Conservation (phyloP, 768 basidiomycete species). For the Heimioporus sp. region DNA sequence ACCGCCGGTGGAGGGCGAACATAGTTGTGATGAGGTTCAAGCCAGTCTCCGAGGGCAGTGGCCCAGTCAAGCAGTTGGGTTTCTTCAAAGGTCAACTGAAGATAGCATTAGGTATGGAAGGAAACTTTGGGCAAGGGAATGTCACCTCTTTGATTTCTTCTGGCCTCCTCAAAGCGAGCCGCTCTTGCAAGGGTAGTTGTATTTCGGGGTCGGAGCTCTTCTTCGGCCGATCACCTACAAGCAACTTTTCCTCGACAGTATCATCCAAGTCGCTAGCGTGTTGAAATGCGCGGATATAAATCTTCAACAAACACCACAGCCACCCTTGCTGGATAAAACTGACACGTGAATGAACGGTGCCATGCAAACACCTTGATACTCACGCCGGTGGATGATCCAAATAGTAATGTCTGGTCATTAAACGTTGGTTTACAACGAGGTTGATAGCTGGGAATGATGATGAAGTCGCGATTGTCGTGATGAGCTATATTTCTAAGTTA, state of each 20-base stretch:
- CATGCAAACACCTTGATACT: conserved; percentile 22
- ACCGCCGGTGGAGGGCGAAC: conserved; percentile 66
- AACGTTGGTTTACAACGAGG: conserved; percentile 51
- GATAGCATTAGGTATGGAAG: conserved; percentile 4
- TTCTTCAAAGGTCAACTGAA: conserved; percentile 69
- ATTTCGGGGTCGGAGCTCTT: conserved; percentile 50
- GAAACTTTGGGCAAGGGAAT: conserved; percentile 3
- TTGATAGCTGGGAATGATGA: conserved; percentile 77
- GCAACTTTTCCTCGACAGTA: conserved; percentile 74
- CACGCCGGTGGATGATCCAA: conserved; percentile 63
- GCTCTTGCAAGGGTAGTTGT: conserved; percentile 53
- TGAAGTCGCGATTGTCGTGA: conserved; percentile 85
- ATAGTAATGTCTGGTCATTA: conserved; percentile 66
- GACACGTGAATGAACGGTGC: background rate
- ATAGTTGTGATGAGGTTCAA: conserved; percentile 73
- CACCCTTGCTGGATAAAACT: conserved; percentile 55
- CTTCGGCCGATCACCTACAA: conserved; percentile 79
- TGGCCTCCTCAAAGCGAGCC: conserved; percentile 47
- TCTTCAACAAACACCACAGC: conserved; percentile 67
- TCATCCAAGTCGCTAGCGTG: conserved; percentile 81
- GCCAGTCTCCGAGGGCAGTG: conserved; percentile 65
- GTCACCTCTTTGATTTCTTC: conserved; percentile 56
- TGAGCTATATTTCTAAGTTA: conserved; percentile 47
- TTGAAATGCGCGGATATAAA: conserved; percentile 76
- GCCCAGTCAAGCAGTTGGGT: conserved; percentile 55